phyloP scores from a whole-genome alignment of 495 filamentous ascomycete species.

The Endocarpon pusillum region DNA sequence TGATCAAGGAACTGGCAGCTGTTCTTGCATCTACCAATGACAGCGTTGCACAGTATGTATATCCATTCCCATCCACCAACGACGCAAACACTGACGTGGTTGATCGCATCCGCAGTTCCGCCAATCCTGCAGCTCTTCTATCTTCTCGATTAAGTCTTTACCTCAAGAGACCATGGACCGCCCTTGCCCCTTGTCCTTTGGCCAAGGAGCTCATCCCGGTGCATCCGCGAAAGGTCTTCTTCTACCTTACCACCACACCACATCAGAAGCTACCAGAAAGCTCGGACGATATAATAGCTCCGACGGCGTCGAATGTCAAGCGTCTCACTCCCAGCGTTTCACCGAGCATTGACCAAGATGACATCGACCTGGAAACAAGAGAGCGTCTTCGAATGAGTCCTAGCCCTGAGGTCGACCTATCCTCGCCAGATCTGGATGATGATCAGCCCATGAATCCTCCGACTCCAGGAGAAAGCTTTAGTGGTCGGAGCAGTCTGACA shows the following conservation, averaged over 20 bases:
- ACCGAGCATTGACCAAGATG: conserved; percentile 33
- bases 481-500: conserved; percentile 23
- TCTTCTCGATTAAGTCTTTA: conserved; percentile 81
- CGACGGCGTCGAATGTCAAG: conserved; percentile 31
- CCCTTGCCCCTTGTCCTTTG: conserved; percentile 66
- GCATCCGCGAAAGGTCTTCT: conserved; percentile 90
- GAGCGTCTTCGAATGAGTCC: conserved; percentile 63
- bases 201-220: conserved; percentile 83
- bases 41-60: conserved; percentile 75
- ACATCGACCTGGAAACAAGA: conserved; percentile 48
- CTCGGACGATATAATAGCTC: conserved; percentile 32
- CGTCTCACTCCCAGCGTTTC: conserved; percentile 72
- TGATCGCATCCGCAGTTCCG: conserved; percentile 56
- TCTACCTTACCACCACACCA: conserved; percentile 72
- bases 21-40: conserved; percentile 59
- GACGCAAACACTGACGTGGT: conserved; percentile 18
- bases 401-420: conserved; percentile 86
- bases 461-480: conserved; percentile 41
- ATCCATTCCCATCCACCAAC: not conserved
- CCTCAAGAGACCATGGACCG: conserved; percentile 75
- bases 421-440: conserved; percentile 71
- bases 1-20: conserved; percentile 84
- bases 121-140: conserved; percentile 87
- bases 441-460: conserved; percentile 34
- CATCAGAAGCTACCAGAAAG: conserved; percentile 71